Conservation (phyloP, 768 basidiomycete genomes). For the Punctularia strigosozonata region DNA sequence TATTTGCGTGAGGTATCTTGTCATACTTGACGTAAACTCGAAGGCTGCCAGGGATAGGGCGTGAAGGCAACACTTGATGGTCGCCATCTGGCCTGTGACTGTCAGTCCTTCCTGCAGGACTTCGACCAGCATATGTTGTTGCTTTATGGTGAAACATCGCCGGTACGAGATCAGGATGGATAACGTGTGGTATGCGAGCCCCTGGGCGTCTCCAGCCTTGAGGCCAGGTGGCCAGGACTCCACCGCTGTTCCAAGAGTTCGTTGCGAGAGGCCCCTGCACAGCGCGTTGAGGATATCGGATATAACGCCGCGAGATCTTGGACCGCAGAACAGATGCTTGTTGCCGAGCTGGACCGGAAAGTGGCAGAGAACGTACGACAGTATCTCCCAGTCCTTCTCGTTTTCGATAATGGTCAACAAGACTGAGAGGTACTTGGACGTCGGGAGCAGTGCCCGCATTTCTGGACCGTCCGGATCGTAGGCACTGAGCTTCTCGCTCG, state of each 20-base stretch:
- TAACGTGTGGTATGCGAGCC: conserved; percentile 77
- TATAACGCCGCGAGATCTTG: conserved; percentile 55
- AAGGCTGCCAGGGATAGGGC: conserved; percentile 81
- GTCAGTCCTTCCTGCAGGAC: conserved; percentile 60
- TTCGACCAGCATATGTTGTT: conserved; percentile 60
- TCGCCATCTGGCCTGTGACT: conserved; percentile 55
- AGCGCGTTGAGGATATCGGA: conserved; percentile 51
- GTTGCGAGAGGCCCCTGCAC: conserved; percentile 52
- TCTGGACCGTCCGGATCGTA: conserved; percentile 43
- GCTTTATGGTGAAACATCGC: conserved; percentile 57
- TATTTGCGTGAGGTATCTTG: conserved; percentile 66
- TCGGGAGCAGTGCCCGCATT: conserved; percentile 42
- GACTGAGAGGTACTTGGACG: conserved; percentile 60
- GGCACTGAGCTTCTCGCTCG: conserved; percentile 57
- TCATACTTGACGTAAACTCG: conserved; percentile 75
- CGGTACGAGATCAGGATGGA: conserved; percentile 84
- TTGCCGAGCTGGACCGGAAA: conserved; percentile 86
- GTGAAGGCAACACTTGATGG: conserved; percentile 83
- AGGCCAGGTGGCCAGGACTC: conserved; percentile 49
- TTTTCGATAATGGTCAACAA: conserved; percentile 55
- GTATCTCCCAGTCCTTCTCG: conserved; percentile 85
- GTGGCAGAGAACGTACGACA: conserved; percentile 86
- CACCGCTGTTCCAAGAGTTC: conserved; percentile 41
- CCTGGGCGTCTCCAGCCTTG: conserved; percentile 75
- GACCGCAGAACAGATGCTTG: conserved; percentile 95